A percentile compares a stretch with the other conserved stretches of the same genome.
Evolutionary conservation across 169 alveolate species (phyloP).

Genomic region (Cryptosporidium ubiquitum): DNA sequence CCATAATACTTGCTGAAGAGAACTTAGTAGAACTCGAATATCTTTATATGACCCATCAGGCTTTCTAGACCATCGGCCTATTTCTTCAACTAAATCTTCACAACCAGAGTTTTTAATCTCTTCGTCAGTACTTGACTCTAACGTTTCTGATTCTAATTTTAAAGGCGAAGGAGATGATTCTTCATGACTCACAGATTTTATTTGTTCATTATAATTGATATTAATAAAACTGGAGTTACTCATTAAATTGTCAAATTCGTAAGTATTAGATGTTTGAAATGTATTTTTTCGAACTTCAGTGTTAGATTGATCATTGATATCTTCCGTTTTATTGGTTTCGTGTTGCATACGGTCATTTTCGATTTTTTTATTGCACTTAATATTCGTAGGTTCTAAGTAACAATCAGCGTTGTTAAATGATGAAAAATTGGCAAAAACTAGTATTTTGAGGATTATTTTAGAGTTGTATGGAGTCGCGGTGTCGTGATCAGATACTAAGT

Average conservation of each 20-base stretch:
- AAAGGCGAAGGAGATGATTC: not conserved
- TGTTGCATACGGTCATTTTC: not conserved
- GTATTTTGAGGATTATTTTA: slow-evolving; percentile 19
- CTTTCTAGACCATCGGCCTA: slow-evolving; percentile 80
- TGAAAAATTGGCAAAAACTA: slow-evolving; percentile 6
- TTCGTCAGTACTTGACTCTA: not conserved
- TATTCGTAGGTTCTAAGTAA: not conserved
- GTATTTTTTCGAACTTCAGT: not conserved
- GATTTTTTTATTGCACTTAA: not conserved
- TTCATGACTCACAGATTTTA: not conserved
- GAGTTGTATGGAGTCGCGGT: slow-evolving; percentile 31
- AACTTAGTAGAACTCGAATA: slow-evolving; percentile 85
- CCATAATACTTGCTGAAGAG: slow-evolving; percentile 87
- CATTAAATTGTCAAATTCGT: not conserved
- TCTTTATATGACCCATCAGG: slow-evolving; percentile 82
- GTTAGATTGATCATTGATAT: not conserved
- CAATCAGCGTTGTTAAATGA: not conserved
- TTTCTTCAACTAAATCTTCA: slow-evolving; percentile 76
- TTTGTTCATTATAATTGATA: not conserved
- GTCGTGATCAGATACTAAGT: slow-evolving; percentile 4
- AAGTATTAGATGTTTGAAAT: not conserved
- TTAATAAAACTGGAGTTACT: not conserved
- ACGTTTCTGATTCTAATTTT: not conserved
- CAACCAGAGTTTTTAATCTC: not conserved
- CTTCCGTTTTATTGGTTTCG: not conserved